These are phyloP conservation scores for Canna indica DNA, from an alignment of 176 grass and related monocot genomes.

Conservation along the genomic window DNA sequence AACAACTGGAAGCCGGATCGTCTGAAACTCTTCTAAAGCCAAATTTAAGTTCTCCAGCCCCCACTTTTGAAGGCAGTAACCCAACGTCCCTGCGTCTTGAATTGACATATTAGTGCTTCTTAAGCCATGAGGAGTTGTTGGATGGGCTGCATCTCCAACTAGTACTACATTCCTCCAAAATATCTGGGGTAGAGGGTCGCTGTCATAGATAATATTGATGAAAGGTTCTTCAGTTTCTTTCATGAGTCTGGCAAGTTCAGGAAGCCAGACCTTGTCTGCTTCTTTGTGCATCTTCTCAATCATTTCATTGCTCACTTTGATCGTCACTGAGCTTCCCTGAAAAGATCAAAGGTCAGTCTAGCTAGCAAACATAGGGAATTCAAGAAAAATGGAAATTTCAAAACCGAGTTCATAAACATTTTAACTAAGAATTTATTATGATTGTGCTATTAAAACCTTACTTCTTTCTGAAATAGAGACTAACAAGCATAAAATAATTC, in stretches of 20 bases:
- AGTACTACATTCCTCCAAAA: slow-evolving; percentile 50
- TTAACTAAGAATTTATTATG: too few species aligned
- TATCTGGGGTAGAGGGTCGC: slow-evolving; percentile 36
- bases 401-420: too few species aligned
- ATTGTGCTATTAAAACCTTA: too few species aligned
- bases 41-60: slow-evolving; percentile 7
- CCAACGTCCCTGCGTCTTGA: slow-evolving; percentile 45
- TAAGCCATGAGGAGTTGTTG: slow-evolving; percentile 72
- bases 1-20: slow-evolving; percentile 42
- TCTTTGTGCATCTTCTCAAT: slow-evolving; percentile 40
- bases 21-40: slow-evolving; percentile 48
- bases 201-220: slow-evolving; percentile 76
- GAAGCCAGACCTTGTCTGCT: slow-evolving; percentile 50
- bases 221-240: slow-evolving; percentile 54
- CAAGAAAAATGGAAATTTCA: too few species aligned
- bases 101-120: slow-evolving; percentile 96
- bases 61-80: slow-evolving; percentile 38
- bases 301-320: slow-evolving; percentile 43
- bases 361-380: too few species aligned
- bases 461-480: too few species aligned
- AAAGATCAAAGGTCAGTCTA: background rate
- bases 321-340: slow-evolving; percentile 60
- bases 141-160: slow-evolving; percentile 75
- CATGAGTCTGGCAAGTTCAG: slow-evolving; percentile 55
- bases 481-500: too few species aligned